Base-by-base conservation (phyloP, 345 rosid species). In the Citrus unshiu region DNA sequence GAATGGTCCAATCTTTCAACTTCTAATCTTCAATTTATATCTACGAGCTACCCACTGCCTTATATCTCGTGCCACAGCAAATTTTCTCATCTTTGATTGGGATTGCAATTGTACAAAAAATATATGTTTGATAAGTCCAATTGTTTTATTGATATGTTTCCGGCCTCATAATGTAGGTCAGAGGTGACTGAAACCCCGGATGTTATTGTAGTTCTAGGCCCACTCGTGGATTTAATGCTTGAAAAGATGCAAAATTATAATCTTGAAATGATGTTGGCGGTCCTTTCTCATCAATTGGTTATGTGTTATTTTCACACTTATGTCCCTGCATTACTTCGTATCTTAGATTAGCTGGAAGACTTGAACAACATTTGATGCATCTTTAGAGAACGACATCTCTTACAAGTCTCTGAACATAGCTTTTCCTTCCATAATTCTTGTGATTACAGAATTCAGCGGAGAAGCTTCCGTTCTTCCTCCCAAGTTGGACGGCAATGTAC, bases 401-500 rank as follows among this genome's bases (percentile, higher is more conserved):
- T 40, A 46, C 32, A 27, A 64, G 78, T 62, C 29, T 40, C 5
- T 22, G 7, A 27, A 46, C 58, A 39, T 60, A 19, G 62, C 6
- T 24, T 68, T 68, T 14, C 14, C 25, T 13, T 9, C 3, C 34
- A 19, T 37, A 0, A 22, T 19, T 43, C 56, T 64, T 74, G 59
- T 34, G 32, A 70, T 3, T 67, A 73, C 92, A 92, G 91, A 89
- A 89, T 68, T 95, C 97, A 1, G 93, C 85, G 1, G 98, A 93
- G 81, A 91, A 93, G 82, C 97, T 88, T 56, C 98, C 97, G 0
- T 40, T 65, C 32, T 86, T 92, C 74, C 66, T 92, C 37, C 90
- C 91, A 14, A 91, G 94, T 88, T 93, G 98, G 98, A 88, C 91
- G 8, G 97, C 84, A 4, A 85, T 91, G 84, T 91, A 86, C 68